phyloP scores from a whole-genome alignment of 78 protist genomes.

The Chrysochromulina tobinii region DNA sequence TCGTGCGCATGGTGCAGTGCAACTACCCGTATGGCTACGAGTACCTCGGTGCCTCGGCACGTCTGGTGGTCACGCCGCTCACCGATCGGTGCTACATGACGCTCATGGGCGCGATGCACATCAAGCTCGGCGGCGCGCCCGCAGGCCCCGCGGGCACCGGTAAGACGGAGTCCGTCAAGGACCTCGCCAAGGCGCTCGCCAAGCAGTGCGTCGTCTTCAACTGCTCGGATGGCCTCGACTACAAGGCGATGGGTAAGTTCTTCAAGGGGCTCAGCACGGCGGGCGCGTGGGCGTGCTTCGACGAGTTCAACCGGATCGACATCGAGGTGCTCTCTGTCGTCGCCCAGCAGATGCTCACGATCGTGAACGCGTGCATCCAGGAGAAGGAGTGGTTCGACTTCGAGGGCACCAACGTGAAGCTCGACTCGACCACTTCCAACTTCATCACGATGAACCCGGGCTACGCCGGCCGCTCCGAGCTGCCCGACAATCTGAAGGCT shows the following conservation, averaged over 20 bases:
- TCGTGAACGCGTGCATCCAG: conserved; percentile 64
- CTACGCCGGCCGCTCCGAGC: conserved; percentile 77
- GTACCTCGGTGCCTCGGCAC: conserved; percentile 84
- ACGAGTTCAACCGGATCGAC: conserved; percentile 92
- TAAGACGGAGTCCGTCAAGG: conserved; percentile 85
- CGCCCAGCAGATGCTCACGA: conserved; percentile 82
- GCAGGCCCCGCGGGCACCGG: conserved; percentile 93
- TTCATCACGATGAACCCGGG: conserved; percentile 90
- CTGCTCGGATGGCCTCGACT: conserved; percentile 78
- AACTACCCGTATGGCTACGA: conserved; percentile 82
- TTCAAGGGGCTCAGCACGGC: conserved; percentile 68
- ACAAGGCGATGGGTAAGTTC: conserved; percentile 74
- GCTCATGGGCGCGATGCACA: conserved; percentile 82
- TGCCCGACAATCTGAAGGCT: conserved; percentile 88
- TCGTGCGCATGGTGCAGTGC: conserved; percentile 16
- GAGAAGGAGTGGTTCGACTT: conserved; percentile 39
- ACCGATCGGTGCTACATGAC: conserved; percentile 90
- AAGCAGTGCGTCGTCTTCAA: conserved; percentile 86
- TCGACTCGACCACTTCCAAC: conserved; percentile 54
- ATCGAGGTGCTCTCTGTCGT: conserved; percentile 84
- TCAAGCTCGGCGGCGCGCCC: conserved; percentile 88
- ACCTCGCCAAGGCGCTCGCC: conserved; percentile 84
- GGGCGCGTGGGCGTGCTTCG: conserved; percentile 90
- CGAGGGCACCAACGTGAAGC: conserved; percentile 48
- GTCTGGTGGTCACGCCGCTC: conserved; percentile 84